These are phyloP conservation scores for Schizophyllum amplum DNA, from an alignment of 1,284 basidiomycete genomes.

Conservation along the genomic window DNA sequence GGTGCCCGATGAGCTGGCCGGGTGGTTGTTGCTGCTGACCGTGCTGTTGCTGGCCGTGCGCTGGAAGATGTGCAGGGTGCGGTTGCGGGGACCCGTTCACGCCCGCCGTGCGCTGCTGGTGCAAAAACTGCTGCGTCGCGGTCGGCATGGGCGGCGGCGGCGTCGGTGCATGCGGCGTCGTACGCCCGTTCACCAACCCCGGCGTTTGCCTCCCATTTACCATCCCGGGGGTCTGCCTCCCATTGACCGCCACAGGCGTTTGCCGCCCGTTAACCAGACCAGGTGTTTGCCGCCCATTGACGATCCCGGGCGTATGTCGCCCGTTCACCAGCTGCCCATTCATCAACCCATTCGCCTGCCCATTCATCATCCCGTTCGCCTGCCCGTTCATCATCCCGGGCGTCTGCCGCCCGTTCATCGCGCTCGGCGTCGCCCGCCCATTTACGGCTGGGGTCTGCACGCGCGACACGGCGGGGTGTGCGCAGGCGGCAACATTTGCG, in stretches of 20 bases:
- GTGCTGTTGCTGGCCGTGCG: constrained; percentile 10
- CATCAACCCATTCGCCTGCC: too few species aligned
- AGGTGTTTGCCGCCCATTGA: not conserved
- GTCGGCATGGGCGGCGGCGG: constrained; percentile 6
- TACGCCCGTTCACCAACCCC: not conserved
- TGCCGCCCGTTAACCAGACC: not conserved
- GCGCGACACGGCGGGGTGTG: not conserved
- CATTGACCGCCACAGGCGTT: not conserved
- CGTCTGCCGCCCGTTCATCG: not conserved
- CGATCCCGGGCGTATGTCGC: too few species aligned
- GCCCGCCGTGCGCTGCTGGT: not conserved
- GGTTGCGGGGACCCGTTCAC: not conserved
- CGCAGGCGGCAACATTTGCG: too few species aligned
- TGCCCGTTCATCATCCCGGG: not conserved
- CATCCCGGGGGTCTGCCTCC: not conserved
- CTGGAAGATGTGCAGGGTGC: not conserved
- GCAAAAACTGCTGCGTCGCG: not conserved
- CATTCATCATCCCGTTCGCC: too few species aligned
- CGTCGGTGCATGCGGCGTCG: not conserved
- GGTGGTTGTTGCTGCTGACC: not conserved
- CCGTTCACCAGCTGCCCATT: too few species aligned
- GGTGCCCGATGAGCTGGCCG: not conserved
- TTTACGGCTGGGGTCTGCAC: not conserved
- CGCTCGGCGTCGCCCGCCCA: not conserved
- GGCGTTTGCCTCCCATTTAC: not conserved